These are phyloP conservation scores for Alternaria incomplexa DNA, from an alignment of 2,329 filamentous ascomycete genomes.

Conservation along the genomic window DNA sequence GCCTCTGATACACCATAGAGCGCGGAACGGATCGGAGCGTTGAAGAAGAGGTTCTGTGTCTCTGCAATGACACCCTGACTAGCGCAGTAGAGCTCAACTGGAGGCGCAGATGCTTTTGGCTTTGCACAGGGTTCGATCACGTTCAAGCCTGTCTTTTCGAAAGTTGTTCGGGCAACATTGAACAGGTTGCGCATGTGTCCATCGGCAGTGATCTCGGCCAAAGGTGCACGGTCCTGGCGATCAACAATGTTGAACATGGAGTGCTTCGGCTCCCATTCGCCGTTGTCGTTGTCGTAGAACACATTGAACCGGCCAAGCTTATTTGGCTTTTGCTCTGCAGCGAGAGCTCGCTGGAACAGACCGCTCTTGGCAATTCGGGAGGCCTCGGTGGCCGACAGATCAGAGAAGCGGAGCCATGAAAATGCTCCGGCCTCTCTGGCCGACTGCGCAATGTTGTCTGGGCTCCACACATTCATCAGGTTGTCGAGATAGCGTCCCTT, in stretches of 20 bases:
- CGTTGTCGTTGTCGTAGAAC: constrained; percentile 70
- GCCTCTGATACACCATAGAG: constrained; percentile 70
- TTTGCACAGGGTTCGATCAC: constrained; percentile 81
- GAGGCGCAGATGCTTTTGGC: constrained; percentile 82
- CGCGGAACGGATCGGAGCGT: constrained; percentile 72
- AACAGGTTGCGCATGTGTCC: constrained; percentile 77
- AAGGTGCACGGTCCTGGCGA: constrained; percentile 68
- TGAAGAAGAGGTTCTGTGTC: constrained; percentile 79
- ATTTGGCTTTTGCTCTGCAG: constrained; percentile 59
- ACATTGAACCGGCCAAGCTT: constrained; percentile 71
- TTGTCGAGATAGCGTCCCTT: constrained; percentile 76
- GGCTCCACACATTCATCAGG: constrained; percentile 89
- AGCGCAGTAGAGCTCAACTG: constrained; percentile 79
- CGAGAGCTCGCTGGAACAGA: constrained; percentile 75
- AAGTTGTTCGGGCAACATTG: constrained; percentile 74
- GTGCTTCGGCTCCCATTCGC: constrained; percentile 72
- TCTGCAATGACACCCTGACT: constrained; percentile 70
- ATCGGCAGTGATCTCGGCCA: constrained; percentile 73
- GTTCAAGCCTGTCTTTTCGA: constrained; percentile 72
- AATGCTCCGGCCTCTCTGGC: constrained; percentile 70
- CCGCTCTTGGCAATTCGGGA: constrained; percentile 72
- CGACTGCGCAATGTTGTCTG: constrained; percentile 75
- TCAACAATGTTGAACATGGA: constrained; percentile 82
- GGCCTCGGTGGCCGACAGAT: constrained; percentile 75
- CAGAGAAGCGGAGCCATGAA: constrained; percentile 88